Percentiles rank a stretch among this genome's conserved stretches.
Evolutionary conservation across 768 basidiomycete species (phyloP).

Genomic region (Pleurotus pulmonarius): DNA sequence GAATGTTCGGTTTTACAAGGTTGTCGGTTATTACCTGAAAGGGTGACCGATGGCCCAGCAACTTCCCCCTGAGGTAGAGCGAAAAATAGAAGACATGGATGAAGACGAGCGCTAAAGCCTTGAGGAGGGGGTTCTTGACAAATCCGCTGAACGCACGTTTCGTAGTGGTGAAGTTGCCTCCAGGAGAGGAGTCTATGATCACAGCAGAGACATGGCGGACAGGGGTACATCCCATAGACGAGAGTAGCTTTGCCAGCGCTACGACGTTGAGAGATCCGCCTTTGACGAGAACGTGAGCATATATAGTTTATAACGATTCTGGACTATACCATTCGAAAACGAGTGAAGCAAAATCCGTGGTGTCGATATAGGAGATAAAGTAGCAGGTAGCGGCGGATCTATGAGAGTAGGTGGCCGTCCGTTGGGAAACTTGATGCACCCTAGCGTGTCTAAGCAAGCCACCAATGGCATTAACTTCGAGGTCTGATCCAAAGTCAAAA

Average conservation of each 20-base stretch:
- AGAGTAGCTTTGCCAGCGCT: slow-evolving; percentile 29
- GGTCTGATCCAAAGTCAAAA: slow-evolving; percentile 16
- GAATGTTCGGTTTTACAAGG: slow-evolving; percentile 22
- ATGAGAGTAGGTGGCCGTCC: neutral
- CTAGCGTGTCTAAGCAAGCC: slow-evolving; percentile 31
- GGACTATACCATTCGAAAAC: slow-evolving; percentile 43
- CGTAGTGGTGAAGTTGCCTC: slow-evolving; percentile 22
- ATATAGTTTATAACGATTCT: neutral
- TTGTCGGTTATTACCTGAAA: slow-evolving; percentile 23
- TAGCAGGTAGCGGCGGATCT: neutral
- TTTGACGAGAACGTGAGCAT: slow-evolving; percentile 13
- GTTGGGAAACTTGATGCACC: slow-evolving; percentile 22
- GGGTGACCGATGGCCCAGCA: slow-evolving; percentile 20
- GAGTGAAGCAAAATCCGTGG: slow-evolving; percentile 39
- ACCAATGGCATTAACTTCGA: slow-evolving; percentile 30
- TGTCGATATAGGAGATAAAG: neutral
- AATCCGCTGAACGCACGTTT: slow-evolving; percentile 28
- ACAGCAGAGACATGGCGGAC: slow-evolving; percentile 21
- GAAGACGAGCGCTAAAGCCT: slow-evolving; percentile 17
- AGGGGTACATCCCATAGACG: slow-evolving; percentile 8
- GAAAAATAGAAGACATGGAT: slow-evolving; percentile 25
- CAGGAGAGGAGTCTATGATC: slow-evolving; percentile 45
- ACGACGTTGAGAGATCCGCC: slow-evolving; percentile 37
- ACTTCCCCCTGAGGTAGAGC: slow-evolving; percentile 12
- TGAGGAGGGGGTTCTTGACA: slow-evolving; percentile 26